Evolutionary conservation across 192 early-diverging fungal genomes (phyloP).

Genomic region (Mortierella claussenii): DNA sequence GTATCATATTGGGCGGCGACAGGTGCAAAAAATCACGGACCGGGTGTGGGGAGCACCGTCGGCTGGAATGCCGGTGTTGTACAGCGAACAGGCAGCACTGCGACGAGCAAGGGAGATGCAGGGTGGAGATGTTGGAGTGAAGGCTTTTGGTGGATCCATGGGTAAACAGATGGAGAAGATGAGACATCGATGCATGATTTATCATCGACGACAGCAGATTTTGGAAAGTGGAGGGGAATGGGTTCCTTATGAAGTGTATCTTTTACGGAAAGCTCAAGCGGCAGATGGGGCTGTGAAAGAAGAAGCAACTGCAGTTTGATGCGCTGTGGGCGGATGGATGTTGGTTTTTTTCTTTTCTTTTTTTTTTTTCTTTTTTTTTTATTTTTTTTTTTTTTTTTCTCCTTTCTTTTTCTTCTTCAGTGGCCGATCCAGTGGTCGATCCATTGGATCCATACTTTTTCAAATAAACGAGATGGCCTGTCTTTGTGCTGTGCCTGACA

Average conservation of each 20-base stretch:
- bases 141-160: neutral
- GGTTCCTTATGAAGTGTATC: neutral
- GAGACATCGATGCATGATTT: neutral
- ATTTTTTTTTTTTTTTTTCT: no score
- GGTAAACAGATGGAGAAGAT: neutral
- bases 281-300: neutral
- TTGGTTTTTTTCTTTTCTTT: no score
- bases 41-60: neutral
- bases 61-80: neutral
- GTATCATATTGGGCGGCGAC: neutral
- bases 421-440: no score
- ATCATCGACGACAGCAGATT: neutral
- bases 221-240: neutral
- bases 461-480: no score
- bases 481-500: no score
- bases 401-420: no score
- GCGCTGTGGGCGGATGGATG: no score
- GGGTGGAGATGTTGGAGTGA: constrained; percentile 12
- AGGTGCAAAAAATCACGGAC: neutral
- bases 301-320: neutral
- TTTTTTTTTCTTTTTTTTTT: no score
- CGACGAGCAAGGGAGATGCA: neutral
- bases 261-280: neutral
- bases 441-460: no score
- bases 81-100: neutral